These are phyloP conservation scores for Calonectria fujianensis DNA, from an alignment of 2,329 filamentous ascomycete species.

Conservation along the genomic window DNA sequence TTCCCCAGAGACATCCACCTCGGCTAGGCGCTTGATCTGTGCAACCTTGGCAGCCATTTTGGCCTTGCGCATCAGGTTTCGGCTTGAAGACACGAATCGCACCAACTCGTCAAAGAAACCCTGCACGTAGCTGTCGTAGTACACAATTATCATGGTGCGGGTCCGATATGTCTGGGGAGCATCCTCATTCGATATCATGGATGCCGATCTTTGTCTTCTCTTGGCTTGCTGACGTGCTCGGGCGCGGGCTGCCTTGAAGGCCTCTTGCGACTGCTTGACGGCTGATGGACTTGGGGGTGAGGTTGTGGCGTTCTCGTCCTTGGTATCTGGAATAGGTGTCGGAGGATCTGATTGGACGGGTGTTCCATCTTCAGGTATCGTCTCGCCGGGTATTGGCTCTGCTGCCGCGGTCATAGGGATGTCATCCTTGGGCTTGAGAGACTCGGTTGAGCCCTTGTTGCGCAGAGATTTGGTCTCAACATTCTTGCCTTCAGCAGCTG, in stretches of 20 bases:
- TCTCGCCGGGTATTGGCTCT: conserved; percentile 42
- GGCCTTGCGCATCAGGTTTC: conserved; percentile 90
- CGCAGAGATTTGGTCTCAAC: conserved; percentile 65
- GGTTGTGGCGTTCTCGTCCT: conserved; percentile 40
- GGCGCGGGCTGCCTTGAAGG: conserved; percentile 63
- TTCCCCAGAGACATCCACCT: conserved; percentile 74
- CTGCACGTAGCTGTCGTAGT: conserved; percentile 93
- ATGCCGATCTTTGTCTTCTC: conserved; percentile 71
- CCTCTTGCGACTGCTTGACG: conserved; percentile 65
- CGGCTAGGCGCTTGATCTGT: conserved; percentile 76
- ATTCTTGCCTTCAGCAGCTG: conserved; percentile 53
- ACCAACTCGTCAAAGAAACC: conserved; percentile 88
- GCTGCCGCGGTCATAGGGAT: conserved; percentile 52
- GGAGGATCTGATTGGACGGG: conserved; percentile 38
- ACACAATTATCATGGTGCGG: conserved; percentile 88
- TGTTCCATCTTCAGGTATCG: conserved; percentile 48
- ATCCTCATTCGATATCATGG: conserved; percentile 70
- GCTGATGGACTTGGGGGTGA: conserved; percentile 49
- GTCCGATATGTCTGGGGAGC: conserved; percentile 77
- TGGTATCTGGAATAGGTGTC: conserved; percentile 55
- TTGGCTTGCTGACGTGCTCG: conserved; percentile 68
- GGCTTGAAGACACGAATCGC: conserved; percentile 84
- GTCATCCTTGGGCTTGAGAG: conserved; percentile 70
- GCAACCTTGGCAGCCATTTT: conserved; percentile 88
- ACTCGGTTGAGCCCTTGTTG: conserved; percentile 73